phyloP scores from a whole-genome alignment of 2,329 filamentous ascomycete species.

The Ophiostoma tasmaniense region DNA sequence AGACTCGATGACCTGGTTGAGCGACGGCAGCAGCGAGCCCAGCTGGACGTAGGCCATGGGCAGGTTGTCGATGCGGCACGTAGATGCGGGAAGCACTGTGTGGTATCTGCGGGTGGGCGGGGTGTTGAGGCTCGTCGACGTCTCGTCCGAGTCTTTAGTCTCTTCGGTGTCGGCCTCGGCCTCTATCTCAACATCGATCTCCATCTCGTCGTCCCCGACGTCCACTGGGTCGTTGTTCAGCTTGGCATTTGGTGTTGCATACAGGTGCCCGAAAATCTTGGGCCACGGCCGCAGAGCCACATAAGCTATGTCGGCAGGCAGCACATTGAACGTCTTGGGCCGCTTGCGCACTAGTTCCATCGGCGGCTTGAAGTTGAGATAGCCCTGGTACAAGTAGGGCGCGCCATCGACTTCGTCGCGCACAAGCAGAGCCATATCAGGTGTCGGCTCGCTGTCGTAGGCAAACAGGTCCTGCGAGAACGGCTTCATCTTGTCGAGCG shows the following conservation, averaged over 20 bases:
- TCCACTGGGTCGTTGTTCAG: slow-evolving; percentile 7
- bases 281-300: slow-evolving; percentile 43
- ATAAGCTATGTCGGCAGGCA: slow-evolving; percentile 40
- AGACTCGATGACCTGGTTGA: slow-evolving; percentile 61
- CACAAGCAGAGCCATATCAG: slow-evolving; percentile 29
- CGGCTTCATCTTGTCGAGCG: slow-evolving; percentile 14
- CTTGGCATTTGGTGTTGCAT: slow-evolving; percentile 25
- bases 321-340: slow-evolving; percentile 31
- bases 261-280: slow-evolving; percentile 52
- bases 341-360: slow-evolving; percentile 32
- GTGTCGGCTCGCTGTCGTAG: background rate
- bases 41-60: slow-evolving; percentile 39
- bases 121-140: background rate
- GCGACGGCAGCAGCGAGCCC: slow-evolving; percentile 60
- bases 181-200: background rate
- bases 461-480: background rate
- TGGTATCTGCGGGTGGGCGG: slow-evolving; percentile 31
- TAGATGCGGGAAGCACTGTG: slow-evolving; percentile 35
- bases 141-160: background rate
- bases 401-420: slow-evolving; percentile 27
- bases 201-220: slow-evolving; percentile 8
- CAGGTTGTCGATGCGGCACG: slow-evolving; percentile 43
- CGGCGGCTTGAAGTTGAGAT: slow-evolving; percentile 38
- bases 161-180: background rate
- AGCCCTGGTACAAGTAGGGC: slow-evolving; percentile 36